phyloP scores from a whole-genome alignment of 805 yeast genomes.

The Ogataea ganodermae region DNA sequence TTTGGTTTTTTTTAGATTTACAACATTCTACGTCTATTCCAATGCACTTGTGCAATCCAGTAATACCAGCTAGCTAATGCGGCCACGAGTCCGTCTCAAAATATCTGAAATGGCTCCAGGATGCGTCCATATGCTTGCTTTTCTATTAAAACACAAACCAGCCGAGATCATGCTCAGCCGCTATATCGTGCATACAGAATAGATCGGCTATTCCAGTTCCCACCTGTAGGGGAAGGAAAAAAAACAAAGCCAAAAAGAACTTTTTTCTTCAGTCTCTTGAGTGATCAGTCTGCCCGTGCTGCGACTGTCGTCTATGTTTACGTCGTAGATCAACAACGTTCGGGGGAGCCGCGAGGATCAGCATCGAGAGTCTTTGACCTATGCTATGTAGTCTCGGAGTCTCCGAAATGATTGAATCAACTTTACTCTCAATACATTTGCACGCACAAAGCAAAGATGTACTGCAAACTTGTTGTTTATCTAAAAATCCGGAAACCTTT shows the following conservation, averaged over 20 bases:
- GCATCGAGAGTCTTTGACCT: neutral
- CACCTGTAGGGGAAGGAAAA: neutral
- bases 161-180: neutral
- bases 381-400: neutral
- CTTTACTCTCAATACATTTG: too few species aligned
- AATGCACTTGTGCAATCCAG: neutral
- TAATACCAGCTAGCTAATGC: neutral
- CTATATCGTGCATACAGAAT: neutral
- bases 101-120: neutral
- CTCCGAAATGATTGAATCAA: too few species aligned
- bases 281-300: neutral
- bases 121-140: too few species aligned
- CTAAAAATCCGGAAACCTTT: neutral
- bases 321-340: neutral
- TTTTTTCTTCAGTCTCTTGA: neutral
- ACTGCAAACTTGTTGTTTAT: neutral
- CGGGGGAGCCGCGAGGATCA: neutral
- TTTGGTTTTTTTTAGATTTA: too few species aligned
- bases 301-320: too few species aligned
- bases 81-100: neutral
- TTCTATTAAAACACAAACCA: neutral
- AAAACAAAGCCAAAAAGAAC: neutral
- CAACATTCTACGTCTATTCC: neutral
- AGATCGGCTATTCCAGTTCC: neutral
- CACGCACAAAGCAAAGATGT: neutral